Evolutionary conservation across 441 rosid genomes (phyloP).

Genomic region (Syzygium syzygioides): DNA sequence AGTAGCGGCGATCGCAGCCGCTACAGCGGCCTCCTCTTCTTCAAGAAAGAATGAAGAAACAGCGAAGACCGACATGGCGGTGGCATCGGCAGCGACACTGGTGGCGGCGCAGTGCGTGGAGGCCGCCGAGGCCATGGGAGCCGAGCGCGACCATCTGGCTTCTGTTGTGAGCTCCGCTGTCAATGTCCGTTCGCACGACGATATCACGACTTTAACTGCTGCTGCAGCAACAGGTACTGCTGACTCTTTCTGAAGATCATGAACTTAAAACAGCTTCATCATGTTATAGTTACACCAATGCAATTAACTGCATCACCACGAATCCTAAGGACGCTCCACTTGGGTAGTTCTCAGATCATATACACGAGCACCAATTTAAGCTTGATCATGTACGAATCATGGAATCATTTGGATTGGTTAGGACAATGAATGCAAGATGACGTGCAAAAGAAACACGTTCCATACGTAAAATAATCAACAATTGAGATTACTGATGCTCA

Average conservation of each 20-base stretch:
- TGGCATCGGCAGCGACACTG: constrained; percentile 87
- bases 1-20: constrained; percentile 77
- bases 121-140: constrained; percentile 86
- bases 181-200: constrained; percentile 80
- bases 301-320: neutral
- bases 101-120: constrained; percentile 97
- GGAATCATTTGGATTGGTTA: neutral
- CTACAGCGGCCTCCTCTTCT: constrained; percentile 60
- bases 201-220: constrained; percentile 78
- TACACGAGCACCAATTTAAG: neutral
- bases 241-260: neutral
- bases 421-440: neutral
- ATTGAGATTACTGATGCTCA: neutral
- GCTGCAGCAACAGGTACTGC: constrained; percentile 92
- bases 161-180: constrained; percentile 84
- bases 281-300: neutral
- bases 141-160: constrained; percentile 78
- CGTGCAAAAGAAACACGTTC: neutral
- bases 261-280: neutral
- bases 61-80: constrained; percentile 68
- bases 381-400: neutral
- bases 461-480: neutral
- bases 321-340: neutral
- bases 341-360: neutral
- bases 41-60: constrained; percentile 51